Evolutionary conservation across 768 basidiomycete species (phyloP), one percentile per base, ranked within the genome.

Genomic region (Tulasnella sp.): DNA sequence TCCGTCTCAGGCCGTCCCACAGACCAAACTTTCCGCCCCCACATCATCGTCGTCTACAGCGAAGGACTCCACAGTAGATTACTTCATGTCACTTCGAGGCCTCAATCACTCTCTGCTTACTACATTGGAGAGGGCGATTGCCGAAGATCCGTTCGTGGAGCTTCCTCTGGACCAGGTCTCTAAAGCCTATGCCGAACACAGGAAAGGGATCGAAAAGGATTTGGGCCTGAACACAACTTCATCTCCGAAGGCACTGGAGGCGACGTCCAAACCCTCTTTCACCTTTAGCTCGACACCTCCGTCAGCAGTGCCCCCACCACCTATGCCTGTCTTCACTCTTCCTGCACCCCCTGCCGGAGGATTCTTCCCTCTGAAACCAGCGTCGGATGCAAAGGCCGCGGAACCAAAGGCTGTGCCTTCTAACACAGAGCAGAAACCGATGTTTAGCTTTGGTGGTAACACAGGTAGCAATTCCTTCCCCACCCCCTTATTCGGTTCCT

Each of bases 41-140:
- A 38, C 34, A 15, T 15, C 51, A n/a, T 30, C 59, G 3, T 8
- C 50, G 19, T 12, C 30, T n/a, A 43, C 19, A 8, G 24, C 53
- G 8, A 60, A 48, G 22, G 48, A 54, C 24, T 8, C 49, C 21
- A 41, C 56, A 27, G 17, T 61, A 24, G 50, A 59, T 7, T 62
- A 49, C 31, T 61, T 42, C 60, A 10, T 53, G n/a, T 62, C 61
- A 3, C 27, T 62, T 15, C 25, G 61, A 50, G 61, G 61, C 27
- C 59, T 62, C 34, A 62, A 62, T 30, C 43, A 62, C 42, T 62
- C 61, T 44, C 45, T 62, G 19, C 31, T 62, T 30, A 49, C 42
- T 3, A 41, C 59, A 2, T 22, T 62, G 17, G 44, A 62, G 42
- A 45, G 24, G 21, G 48, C 50, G 17, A 52, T 62, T 41, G 49